Conservation (phyloP, 208 protist genomes). For the Trypanosoma grayi region DNA sequence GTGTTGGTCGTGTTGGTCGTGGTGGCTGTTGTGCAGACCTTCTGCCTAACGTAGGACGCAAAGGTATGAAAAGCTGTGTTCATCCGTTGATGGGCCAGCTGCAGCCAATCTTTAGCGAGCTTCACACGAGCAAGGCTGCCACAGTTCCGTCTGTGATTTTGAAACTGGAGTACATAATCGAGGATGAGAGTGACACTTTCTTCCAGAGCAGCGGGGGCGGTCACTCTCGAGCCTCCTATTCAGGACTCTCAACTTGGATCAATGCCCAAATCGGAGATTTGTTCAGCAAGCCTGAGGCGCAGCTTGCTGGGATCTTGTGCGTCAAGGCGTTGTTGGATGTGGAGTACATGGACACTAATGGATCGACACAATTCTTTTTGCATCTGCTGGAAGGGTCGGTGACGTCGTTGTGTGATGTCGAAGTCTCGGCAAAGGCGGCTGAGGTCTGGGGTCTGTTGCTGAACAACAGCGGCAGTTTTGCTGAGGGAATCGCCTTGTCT, state of each 20-base stretch:
- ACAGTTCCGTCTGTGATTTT: constrained; percentile 70
- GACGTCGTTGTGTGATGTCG: constrained; percentile 38
- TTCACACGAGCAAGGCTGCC: constrained; percentile 34
- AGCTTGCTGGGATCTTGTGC: constrained; percentile 62
- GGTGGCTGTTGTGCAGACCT: constrained; percentile 7
- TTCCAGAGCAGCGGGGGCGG: constrained; percentile 56
- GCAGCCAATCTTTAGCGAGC: constrained; percentile 79
- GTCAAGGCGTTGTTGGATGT: constrained; percentile 64
- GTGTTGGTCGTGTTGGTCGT: no score
- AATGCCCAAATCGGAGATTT: constrained; percentile 72
- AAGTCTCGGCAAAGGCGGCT: constrained; percentile 46
- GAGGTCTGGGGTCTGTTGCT: constrained; percentile 80
- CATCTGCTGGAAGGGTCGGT: constrained; percentile 61
- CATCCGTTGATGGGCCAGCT: constrained; percentile 86
- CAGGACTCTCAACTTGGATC: constrained; percentile 63
- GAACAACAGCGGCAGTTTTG: constrained; percentile 69
- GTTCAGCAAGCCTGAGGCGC: constrained; percentile 58
- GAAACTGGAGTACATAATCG: constrained; percentile 83
- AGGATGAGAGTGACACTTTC: constrained; percentile 82
- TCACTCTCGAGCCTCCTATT: constrained; percentile 33
- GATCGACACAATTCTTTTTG: constrained; percentile 71
- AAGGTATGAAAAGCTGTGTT: constrained; percentile 25
- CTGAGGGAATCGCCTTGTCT: constrained; percentile 64
- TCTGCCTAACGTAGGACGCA: background rate
- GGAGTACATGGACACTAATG: constrained; percentile 79